Evolutionary conservation across 2,329 filamentous ascomycete genomes (phyloP).

Genomic region (Teratosphaeria pseudoeucalypti): DNA sequence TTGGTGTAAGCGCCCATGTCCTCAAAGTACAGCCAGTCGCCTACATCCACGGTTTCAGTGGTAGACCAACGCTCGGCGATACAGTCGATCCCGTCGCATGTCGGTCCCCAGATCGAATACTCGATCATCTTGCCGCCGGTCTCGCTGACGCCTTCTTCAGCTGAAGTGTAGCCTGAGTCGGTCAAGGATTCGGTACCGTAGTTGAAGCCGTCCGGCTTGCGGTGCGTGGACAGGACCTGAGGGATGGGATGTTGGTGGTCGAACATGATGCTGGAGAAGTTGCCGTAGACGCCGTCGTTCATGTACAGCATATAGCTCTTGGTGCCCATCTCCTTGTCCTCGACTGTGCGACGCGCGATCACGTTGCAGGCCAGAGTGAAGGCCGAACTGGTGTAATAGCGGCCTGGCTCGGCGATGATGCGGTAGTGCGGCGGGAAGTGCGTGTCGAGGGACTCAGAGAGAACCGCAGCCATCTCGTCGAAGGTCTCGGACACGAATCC

Average conservation of each 20-base stretch:
- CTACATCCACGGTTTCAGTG: slow-evolving; percentile 68
- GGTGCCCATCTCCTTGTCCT: slow-evolving; percentile 53
- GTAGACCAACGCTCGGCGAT: slow-evolving; percentile 76
- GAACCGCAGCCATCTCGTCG: slow-evolving; percentile 74
- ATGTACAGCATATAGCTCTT: slow-evolving; percentile 93
- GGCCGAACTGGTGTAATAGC: slow-evolving; percentile 87
- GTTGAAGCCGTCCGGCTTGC: slow-evolving; percentile 20
- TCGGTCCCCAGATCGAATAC: slow-evolving; percentile 97
- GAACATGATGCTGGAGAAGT: slow-evolving; percentile 99
- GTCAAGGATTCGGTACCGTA: slow-evolving; percentile 20
- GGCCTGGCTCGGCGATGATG: slow-evolving; percentile 90
- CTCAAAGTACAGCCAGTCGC: slow-evolving; percentile 98
- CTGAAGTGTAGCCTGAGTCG: slow-evolving; percentile 25
- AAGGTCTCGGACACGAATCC: slow-evolving; percentile 89
- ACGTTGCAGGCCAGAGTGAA: slow-evolving; percentile 94
- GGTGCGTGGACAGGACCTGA: slow-evolving; percentile 51
- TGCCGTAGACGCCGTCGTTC: slow-evolving; percentile 96
- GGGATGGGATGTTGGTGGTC: slow-evolving; percentile 90
- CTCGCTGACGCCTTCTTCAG: slow-evolving; percentile 33
- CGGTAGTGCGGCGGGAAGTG: slow-evolving; percentile 77
- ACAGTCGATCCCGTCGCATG: slow-evolving; percentile 94
- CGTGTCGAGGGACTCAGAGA: slow-evolving; percentile 69
- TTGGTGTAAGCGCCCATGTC: slow-evolving; percentile 98
- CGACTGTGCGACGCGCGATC: slow-evolving; percentile 84
- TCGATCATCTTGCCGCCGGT: slow-evolving; percentile 42